Conservation (phyloP, 2,329 filamentous ascomycete species). For the Escovopsis sp. region DNA sequence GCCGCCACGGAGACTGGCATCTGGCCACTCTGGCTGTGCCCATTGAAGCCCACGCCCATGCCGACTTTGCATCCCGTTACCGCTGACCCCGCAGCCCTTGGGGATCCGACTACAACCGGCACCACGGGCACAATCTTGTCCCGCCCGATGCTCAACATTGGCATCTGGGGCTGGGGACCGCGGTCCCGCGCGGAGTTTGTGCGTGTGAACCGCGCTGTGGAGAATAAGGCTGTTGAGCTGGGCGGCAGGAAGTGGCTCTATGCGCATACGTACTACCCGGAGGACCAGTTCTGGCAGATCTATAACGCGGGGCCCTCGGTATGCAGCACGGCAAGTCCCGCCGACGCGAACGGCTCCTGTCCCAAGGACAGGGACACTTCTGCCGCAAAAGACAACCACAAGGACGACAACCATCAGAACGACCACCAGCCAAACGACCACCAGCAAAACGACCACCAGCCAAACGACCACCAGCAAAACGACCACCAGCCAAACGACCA, state of each 20-base stretch:
- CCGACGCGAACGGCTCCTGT: too few relatives aligned
- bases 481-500: too few relatives aligned
- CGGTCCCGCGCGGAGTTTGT: slow-evolving; percentile 43
- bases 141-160: slow-evolving; percentile 41
- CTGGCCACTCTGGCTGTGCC: slow-evolving; percentile 47
- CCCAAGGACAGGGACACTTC: too few relatives aligned
- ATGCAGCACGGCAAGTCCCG: too few relatives aligned
- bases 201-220: slow-evolving; percentile 52
- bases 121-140: slow-evolving; percentile 8
- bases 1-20: slow-evolving; percentile 33
- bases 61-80: slow-evolving; percentile 43
- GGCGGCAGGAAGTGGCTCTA: slow-evolving; percentile 80
- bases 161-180: slow-evolving; percentile 70
- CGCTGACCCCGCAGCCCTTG: slow-evolving; percentile 19
- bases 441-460: too few relatives aligned
- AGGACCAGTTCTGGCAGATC: slow-evolving; percentile 51
- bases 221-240: slow-evolving; percentile 51
- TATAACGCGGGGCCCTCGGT: too few relatives aligned
- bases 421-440: too few relatives aligned
- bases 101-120: slow-evolving; percentile 3
- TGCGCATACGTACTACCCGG: slow-evolving; percentile 70
- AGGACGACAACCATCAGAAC: too few relatives aligned
- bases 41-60: slow-evolving; percentile 30
- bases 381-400: too few relatives aligned
- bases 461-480: too few relatives aligned